phyloP scores from a whole-genome alignment of 345 rosid genomes.

The Boechera divaricarpa region DNA sequence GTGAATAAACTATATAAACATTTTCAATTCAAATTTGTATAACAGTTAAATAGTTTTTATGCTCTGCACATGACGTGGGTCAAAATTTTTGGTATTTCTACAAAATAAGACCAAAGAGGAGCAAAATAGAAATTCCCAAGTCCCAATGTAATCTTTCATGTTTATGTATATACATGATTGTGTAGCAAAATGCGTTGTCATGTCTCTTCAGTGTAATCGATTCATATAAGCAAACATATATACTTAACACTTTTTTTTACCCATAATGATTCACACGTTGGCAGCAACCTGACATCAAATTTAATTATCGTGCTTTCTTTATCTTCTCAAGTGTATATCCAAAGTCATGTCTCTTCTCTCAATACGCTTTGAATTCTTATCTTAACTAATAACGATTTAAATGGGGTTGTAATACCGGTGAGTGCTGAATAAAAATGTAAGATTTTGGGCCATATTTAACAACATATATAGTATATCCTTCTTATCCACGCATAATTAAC shows the following conservation, averaged over 20 bases:
- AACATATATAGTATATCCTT: too few species aligned
- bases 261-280: slow-evolving; percentile 36
- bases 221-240: slow-evolving; percentile 31
- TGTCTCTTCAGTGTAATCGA: slow-evolving; percentile 37
- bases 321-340: slow-evolving; percentile 32
- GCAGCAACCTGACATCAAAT: slow-evolving; percentile 43
- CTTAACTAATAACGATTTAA: neutral
- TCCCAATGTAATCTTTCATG: slow-evolving; percentile 35
- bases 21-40: neutral
- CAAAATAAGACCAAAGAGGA: slow-evolving; percentile 28
- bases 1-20: neutral
- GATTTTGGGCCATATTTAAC: too few species aligned
- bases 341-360: slow-evolving; percentile 26
- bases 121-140: slow-evolving; percentile 24
- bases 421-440: neutral
- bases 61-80: neutral
- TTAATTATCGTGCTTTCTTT: slow-evolving; percentile 36
- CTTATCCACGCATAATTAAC: too few species aligned
- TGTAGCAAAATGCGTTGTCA: slow-evolving; percentile 44
- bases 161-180: slow-evolving; percentile 23
- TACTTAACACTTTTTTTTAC: slow-evolving; percentile 7
- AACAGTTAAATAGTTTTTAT: neutral
- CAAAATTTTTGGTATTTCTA: neutral
- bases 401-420: slow-evolving; percentile 8
- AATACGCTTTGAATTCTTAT: neutral